These are phyloP conservation scores for Cinnamomum micranthum DNA, from an alignment of 164 flowering plant genomes.

Conservation along the genomic window DNA sequence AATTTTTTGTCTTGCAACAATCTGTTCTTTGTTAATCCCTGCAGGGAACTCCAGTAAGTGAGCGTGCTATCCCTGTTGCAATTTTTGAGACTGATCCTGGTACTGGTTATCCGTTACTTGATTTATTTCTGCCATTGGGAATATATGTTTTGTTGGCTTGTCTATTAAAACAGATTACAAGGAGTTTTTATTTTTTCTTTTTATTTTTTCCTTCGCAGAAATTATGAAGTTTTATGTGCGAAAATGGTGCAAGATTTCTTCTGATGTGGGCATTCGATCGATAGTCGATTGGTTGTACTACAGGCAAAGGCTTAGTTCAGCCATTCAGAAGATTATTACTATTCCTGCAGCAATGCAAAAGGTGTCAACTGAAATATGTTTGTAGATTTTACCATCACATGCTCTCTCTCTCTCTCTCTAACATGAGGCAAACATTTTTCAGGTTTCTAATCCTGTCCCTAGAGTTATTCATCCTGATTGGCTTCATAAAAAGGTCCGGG, in stretches of 20 bases:
- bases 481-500: slow-evolving; percentile 94
- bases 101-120: slow-evolving; percentile 20
- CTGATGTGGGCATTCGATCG: slow-evolving; percentile 78
- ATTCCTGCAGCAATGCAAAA: slow-evolving; percentile 99
- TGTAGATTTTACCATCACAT: neutral
- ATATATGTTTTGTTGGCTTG: neutral
- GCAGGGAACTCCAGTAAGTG: slow-evolving; percentile 98
- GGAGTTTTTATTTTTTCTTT: neutral
- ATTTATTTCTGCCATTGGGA: neutral
- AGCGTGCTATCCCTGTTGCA: slow-evolving; percentile 98
- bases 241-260: slow-evolving; percentile 95
- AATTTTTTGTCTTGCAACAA: neutral
- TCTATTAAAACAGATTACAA: neutral
- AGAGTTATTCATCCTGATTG: slow-evolving; percentile 98
- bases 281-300: slow-evolving; percentile 99
- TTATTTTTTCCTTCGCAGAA: slow-evolving; percentile 43
- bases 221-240: slow-evolving; percentile 70
- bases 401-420: neutral
- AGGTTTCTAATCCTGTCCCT: slow-evolving; percentile 97
- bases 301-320: slow-evolving; percentile 92
- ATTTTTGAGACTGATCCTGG: slow-evolving; percentile 91
- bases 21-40: slow-evolving; percentile 1
- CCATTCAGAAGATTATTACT: slow-evolving; percentile 92
- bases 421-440: slow-evolving; percentile 15
- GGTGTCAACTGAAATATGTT: slow-evolving; percentile 36